Evolutionary conservation across 306 rosid species (phyloP).

Genomic region (Senna siamea): DNA sequence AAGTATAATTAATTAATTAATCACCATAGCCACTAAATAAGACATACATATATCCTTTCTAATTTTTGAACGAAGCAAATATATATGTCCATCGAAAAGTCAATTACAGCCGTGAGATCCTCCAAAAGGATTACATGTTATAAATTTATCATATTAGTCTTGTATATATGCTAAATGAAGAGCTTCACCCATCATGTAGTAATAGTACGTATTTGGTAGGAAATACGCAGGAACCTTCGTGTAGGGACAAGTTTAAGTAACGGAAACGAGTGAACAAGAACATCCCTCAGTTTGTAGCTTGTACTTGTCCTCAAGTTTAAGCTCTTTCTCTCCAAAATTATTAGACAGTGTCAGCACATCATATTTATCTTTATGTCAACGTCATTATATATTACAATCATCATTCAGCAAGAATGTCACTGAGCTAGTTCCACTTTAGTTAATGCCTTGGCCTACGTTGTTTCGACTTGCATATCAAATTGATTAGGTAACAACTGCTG

Average conservation of each 20-base stretch:
- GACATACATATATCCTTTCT: background rate
- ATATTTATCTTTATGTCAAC: constrained; percentile 43
- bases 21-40: constrained; percentile 10
- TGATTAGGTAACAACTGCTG: constrained; percentile 31
- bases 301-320: constrained; percentile 39
- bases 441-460: constrained; percentile 4
- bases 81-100: background rate
- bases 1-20: constrained; percentile 34
- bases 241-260: constrained; percentile 1
- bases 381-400: constrained; percentile 38
- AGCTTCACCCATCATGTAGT: background rate
- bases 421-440: constrained; percentile 19
- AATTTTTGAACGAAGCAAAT: no score
- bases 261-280: constrained; percentile 36
- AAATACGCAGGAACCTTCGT: constrained; percentile 62
- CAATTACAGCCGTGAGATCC: no score
- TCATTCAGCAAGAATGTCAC: constrained; percentile 29
- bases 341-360: constrained; percentile 35
- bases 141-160: no score
- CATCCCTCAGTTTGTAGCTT: constrained; percentile 43
- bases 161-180: constrained; percentile 1
- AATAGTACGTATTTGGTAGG: constrained; percentile 34
- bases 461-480: constrained; percentile 27
- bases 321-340: constrained; percentile 16
- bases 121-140: no score